Evolutionary conservation across 2,329 filamentous ascomycete genomes (phyloP), one percentile per base, ranked within the genome.

Genomic region (Fusarium napiforme): DNA sequence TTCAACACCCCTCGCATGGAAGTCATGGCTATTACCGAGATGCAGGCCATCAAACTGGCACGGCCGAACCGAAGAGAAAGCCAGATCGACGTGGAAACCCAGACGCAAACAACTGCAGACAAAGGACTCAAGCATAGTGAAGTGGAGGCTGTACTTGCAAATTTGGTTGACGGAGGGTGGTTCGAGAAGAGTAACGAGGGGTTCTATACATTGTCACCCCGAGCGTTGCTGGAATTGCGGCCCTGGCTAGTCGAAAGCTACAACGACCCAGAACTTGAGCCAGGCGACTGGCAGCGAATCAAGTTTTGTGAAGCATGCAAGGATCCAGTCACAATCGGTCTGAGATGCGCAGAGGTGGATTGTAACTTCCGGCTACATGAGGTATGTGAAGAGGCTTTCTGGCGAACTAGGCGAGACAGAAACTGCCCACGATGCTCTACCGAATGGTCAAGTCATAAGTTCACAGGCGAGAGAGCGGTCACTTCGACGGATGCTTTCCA

Each of bases 241-340:
- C 87, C 89, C 4, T 98, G 95, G 91, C 87, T 99, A 55, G 84
- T 94, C n/a, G 93, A 93, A 60, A 94, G 92, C 34, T 99, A 97
- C 82, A 98, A 99, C 79, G 93, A 97, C 62, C 83, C 87, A 1
- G 88, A 90, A 15, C 85, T 86, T 4, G 90, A 89, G 15, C 83
- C 85, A 3, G 82, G 84, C n/a, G 90, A 90, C 39, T 90, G 88
- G 86, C 88, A 94, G 79, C 90, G 91, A 71, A 93, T 99, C 80
- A 97, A 96, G 83, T 90, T 91, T 71, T 99, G 96, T 80, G 89
- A 93, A 78, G 95, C 93, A 1, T 99, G 96, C 82, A 93, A 91
- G 81, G 95, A 97, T 73, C 92, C 98, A 70, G 90, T 98, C 45
- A 99, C 96, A 2, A 85, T 93, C 72, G 95, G 95, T 2, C 89